These are phyloP conservation scores for Colletotrichum sp. DNA, from an alignment of 2,329 filamentous ascomycete species.

Conservation along the genomic window DNA sequence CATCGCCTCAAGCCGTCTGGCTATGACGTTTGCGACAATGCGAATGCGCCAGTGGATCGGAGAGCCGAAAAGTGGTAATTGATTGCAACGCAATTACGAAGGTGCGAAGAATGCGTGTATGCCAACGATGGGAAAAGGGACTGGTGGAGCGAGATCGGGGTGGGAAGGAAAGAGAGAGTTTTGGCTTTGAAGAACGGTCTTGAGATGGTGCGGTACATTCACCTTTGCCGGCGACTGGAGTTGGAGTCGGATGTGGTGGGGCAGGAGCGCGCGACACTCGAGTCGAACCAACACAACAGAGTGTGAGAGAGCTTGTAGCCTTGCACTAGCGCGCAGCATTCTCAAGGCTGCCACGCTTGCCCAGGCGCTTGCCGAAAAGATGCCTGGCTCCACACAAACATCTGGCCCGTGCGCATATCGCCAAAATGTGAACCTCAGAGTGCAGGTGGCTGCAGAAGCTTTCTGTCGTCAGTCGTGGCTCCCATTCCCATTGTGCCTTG, in stretches of 20 bases:
- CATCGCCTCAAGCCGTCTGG: neutral
- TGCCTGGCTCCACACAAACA: constrained; percentile 2
- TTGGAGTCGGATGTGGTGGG: constrained; percentile 14
- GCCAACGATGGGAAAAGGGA: neutral
- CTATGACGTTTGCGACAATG: constrained; percentile 18
- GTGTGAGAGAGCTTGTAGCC: constrained; percentile 3
- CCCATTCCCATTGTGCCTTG: neutral
- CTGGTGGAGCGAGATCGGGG: neutral
- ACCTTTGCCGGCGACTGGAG: neutral
- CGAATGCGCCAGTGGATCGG: neutral
- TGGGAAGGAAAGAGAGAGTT: neutral
- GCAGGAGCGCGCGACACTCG: neutral
- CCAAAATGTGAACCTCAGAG: neutral
- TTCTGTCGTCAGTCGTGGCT: neutral
- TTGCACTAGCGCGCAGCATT: constrained; percentile 6
- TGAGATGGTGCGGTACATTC: constrained; percentile 1
- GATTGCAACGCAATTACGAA: neutral
- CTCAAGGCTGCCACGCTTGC: constrained; percentile 8
- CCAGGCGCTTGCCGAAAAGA: neutral
- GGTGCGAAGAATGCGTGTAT: neutral
- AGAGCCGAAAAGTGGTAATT: neutral
- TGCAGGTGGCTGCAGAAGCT: neutral
- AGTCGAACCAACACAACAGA: constrained; percentile 13
- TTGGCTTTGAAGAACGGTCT: neutral
- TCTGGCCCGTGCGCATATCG: constrained; percentile 2